Evolutionary conservation across 208 protist genomes (phyloP), one percentile per base, ranked within the genome.

Genomic region (Trichomonas vaginalis): DNA sequence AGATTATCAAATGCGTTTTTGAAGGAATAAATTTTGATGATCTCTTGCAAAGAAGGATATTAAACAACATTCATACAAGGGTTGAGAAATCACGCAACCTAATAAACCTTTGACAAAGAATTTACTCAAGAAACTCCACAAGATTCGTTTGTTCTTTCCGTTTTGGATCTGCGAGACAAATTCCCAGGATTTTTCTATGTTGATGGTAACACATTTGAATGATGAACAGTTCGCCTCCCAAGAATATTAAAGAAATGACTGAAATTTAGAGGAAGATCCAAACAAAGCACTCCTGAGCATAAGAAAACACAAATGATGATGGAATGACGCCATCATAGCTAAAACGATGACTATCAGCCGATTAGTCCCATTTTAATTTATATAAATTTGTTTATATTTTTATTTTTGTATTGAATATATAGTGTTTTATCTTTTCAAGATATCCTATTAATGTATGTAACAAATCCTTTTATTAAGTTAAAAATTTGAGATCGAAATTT

Each of bases 121-220:
- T 95, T 95, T 62, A 95, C 90, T 35, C 21, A 95, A 27, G 90
- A 95, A 95, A 40, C 42, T 39, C 90, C 90, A 46, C 14, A n/a
- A 46, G 47, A 95, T 79, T 95, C 90, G 45, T 95, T 39, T 62
- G 90, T 95, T n/a, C 14, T 47, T 32, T 40, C 82, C 3, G 82
- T 47, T 45, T 45, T 88, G 14, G 82, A 40, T n/a, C 9, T 15
- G 9, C 40, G 4, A 47, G 14, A 92, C 17, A 21, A 35, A 92
- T 45, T 83, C 79, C 79, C 79, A 37, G 79, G 79, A 45, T 83
- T 83, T 83, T 83, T 35, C 35, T 83, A 83, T 42, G 37, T 40
- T 17, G 37, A 83, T 32, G n/a, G 40, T 35, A 47, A 70, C 21
- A 3, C 56, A 70, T 27, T 27, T 70, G 4, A 70, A 70, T 70